phyloP scores from a whole-genome alignment of 1,284 basidiomycete genomes.

The Mycena citricolor region DNA sequence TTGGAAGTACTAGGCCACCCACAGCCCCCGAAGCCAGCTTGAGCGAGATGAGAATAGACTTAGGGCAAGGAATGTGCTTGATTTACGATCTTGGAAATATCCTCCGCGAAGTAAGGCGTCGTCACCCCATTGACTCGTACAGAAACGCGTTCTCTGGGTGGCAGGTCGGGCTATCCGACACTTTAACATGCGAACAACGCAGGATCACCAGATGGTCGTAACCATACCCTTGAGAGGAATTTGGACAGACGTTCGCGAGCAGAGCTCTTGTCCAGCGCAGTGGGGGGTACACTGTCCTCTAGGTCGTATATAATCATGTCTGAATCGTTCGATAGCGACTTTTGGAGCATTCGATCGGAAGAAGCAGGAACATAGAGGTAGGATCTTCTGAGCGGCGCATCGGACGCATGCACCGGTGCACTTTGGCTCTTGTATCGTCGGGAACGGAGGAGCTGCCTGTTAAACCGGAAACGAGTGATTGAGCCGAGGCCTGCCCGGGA shows the following conservation, averaged over 20 bases:
- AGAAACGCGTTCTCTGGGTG: slow-evolving; percentile 57
- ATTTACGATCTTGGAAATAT: slow-evolving; percentile 66
- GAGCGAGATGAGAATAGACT: slow-evolving; percentile 28
- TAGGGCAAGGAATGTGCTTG: slow-evolving; percentile 2
- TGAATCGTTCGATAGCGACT: slow-evolving; percentile 62
- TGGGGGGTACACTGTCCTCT: slow-evolving; percentile 79
- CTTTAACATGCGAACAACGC: slow-evolving; percentile 21
- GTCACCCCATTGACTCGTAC: slow-evolving; percentile 78
- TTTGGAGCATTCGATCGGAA: slow-evolving; percentile 78
- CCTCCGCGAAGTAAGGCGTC: slow-evolving; percentile 70
- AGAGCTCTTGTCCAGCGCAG: slow-evolving; percentile 53
- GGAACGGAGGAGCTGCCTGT: no score
- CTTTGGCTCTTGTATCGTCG: no score
- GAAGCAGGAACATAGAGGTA: slow-evolving; percentile 78
- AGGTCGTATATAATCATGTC: slow-evolving; percentile 86
- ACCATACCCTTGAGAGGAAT: slow-evolving; percentile 44
- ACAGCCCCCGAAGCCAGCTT: slow-evolving; percentile 52
- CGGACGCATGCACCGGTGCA: no score
- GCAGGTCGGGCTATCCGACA: slow-evolving; percentile 35
- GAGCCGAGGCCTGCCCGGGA: no score
- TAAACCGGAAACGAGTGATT: no score
- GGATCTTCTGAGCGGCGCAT: slow-evolving; percentile 45
- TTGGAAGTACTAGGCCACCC: slow-evolving; percentile 72
- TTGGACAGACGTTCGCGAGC: slow-evolving; percentile 59
- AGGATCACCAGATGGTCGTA: slow-evolving; percentile 34